phyloP scores from a whole-genome alignment of 1,284 basidiomycete genomes.

The Porodaedalea pini region DNA sequence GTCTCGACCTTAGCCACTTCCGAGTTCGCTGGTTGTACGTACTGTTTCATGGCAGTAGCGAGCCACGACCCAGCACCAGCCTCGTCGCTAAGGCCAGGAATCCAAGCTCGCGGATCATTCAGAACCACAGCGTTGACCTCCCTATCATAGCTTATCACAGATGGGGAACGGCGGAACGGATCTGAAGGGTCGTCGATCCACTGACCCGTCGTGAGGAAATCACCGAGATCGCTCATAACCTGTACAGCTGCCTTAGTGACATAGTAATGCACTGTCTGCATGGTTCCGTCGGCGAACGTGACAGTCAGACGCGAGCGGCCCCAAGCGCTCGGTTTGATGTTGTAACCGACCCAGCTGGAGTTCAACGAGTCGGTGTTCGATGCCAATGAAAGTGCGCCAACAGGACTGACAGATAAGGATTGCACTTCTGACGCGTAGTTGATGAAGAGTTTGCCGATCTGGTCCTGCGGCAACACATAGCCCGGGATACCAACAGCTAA shows the following conservation, averaged over 20 bases:
- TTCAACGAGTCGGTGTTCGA: constrained; percentile 42
- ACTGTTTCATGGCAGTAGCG: constrained; percentile 55
- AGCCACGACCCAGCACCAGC: constrained; percentile 58
- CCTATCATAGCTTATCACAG: constrained; percentile 55
- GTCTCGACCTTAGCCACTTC: constrained; percentile 53
- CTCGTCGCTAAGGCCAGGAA: constrained; percentile 56
- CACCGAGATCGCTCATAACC: constrained; percentile 46
- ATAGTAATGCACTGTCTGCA: constrained; percentile 55
- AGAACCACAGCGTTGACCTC: constrained; percentile 46
- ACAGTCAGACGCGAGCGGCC: constrained; percentile 50
- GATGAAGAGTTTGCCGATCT: constrained; percentile 50
- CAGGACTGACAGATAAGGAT: constrained; percentile 43
- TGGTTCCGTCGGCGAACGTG: constrained; percentile 47
- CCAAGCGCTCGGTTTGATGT: constrained; percentile 45
- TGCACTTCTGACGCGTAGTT: constrained; percentile 41
- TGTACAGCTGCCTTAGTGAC: constrained; percentile 46
- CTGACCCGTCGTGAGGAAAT: constrained; percentile 52
- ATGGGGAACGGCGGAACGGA: constrained; percentile 53
- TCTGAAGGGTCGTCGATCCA: constrained; percentile 52
- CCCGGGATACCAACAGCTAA: constrained; percentile 53
- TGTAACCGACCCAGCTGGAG: constrained; percentile 46
- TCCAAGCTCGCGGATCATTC: constrained; percentile 50
- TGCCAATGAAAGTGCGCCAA: constrained; percentile 47
- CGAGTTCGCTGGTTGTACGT: constrained; percentile 46
- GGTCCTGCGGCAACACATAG: constrained; percentile 50